These are phyloP conservation scores for Myriosclerotinia scirpicola DNA, from an alignment of 2,329 filamentous ascomycete genomes.

Conservation along the genomic window DNA sequence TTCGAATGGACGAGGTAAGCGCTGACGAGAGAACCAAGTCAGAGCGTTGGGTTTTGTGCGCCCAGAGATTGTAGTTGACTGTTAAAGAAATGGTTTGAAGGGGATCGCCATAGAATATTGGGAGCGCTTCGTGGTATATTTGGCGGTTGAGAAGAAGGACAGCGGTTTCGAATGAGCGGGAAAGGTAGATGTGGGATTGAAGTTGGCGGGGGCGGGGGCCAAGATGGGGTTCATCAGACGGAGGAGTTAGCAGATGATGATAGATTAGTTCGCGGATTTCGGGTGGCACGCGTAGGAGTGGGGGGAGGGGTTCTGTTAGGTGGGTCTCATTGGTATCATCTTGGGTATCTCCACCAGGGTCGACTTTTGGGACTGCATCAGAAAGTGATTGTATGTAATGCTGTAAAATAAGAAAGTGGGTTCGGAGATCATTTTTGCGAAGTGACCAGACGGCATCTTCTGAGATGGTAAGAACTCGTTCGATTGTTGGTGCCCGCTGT, in stretches of 20 bases:
- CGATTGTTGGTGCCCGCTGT: slow-evolving; percentile 9
- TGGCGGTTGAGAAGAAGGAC: slow-evolving; percentile 34
- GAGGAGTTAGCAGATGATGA: slow-evolving; percentile 27
- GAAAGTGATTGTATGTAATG: slow-evolving; percentile 30
- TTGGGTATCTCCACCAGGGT: slow-evolving; percentile 21
- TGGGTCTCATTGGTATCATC: background rate
- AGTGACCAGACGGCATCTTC: slow-evolving; percentile 34
- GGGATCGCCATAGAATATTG: slow-evolving; percentile 34
- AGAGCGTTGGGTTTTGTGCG: slow-evolving; percentile 34
- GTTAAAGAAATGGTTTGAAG: slow-evolving; percentile 31
- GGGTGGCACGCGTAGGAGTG: slow-evolving; percentile 32
- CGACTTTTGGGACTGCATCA: background rate
- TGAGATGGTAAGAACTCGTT: slow-evolving; percentile 29
- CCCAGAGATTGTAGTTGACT: slow-evolving; percentile 37
- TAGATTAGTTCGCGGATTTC: slow-evolving; percentile 36
- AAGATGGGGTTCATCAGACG: slow-evolving; percentile 27
- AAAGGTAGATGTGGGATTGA: slow-evolving; percentile 34
- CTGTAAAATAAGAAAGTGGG: slow-evolving; percentile 34
- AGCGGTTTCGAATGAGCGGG: slow-evolving; percentile 30
- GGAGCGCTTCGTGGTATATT: slow-evolving; percentile 34
- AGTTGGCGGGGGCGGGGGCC: slow-evolving; percentile 38
- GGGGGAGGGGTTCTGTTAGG: slow-evolving; percentile 19
- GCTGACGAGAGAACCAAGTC: slow-evolving; percentile 31
- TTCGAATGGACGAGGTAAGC: slow-evolving; percentile 32
- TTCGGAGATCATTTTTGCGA: slow-evolving; percentile 33